phyloP scores from a whole-genome alignment of 176 grass and related monocot species.

The Cenchrus purpureus region DNA sequence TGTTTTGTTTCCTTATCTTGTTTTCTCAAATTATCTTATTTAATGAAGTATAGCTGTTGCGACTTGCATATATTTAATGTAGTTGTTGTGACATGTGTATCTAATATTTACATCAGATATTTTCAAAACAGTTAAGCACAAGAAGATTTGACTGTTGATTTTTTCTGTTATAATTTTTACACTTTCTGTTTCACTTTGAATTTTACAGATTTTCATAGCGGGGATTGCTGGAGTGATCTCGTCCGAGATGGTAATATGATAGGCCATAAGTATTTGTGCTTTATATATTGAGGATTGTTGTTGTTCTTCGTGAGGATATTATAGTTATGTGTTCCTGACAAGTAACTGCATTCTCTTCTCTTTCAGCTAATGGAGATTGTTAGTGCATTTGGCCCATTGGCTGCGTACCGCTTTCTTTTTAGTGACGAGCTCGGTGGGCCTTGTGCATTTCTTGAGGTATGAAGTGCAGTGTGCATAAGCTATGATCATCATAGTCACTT shows the following conservation, averaged over 20 bases:
- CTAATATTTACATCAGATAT: neutral
- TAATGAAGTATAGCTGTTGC: neutral
- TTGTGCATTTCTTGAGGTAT: slow-evolving; percentile 96
- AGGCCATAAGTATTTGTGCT: slow-evolving; percentile 26
- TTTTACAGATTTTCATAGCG: slow-evolving; percentile 87
- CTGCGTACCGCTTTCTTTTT: slow-evolving; percentile 68
- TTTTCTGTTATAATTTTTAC: neutral
- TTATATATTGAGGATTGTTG: slow-evolving; percentile 20
- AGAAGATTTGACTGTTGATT: neutral
- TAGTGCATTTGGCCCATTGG: slow-evolving; percentile 77
- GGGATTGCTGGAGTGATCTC: slow-evolving; percentile 81
- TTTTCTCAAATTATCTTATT: neutral
- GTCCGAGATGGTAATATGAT: slow-evolving; percentile 72
- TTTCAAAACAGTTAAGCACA: slow-evolving; percentile 28
- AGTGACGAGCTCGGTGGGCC: slow-evolving; percentile 66
- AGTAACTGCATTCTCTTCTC: slow-evolving; percentile 28
- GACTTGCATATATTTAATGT: neutral
- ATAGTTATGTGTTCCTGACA: slow-evolving; percentile 29
- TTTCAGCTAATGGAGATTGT: slow-evolving; percentile 96
- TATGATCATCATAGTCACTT: slow-evolving; percentile 23
- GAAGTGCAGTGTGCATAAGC: slow-evolving; percentile 26
- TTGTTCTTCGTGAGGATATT: slow-evolving; percentile 20
- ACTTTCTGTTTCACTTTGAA: slow-evolving; percentile 43
- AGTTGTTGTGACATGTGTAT: neutral
- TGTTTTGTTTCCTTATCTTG: neutral